A percentile compares a stretch with the other conserved stretches of the same genome.
Conservation (phyloP, 164 flowering plant genomes). For the Cinnamomum chago region DNA sequence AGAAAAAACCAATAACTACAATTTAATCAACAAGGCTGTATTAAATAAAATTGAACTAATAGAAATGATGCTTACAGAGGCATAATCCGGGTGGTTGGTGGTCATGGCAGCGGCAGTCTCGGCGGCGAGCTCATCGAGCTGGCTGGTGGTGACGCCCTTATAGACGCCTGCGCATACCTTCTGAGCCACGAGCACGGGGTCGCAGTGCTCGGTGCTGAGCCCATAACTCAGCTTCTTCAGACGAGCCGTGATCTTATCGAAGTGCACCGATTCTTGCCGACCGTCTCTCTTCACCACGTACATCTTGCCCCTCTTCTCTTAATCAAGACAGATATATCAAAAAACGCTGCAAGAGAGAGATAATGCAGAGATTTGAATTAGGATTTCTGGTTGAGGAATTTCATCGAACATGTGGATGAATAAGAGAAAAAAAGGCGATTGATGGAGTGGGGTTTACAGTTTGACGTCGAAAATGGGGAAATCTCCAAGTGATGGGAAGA, state of each 20-base stretch:
- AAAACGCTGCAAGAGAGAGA: background rate
- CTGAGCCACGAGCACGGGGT: constrained; percentile 91
- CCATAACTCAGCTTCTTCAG: constrained; percentile 98
- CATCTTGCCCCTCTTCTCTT: constrained; percentile 34
- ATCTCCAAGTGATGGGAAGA: no score
- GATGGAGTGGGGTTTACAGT: no score
- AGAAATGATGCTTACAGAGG: constrained; percentile 48
- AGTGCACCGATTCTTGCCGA: constrained; percentile 87
- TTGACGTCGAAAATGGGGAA: no score
- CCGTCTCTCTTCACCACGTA: constrained; percentile 98
- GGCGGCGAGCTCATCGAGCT: constrained; percentile 96
- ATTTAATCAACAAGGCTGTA: background rate
- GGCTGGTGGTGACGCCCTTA: constrained; percentile 95
- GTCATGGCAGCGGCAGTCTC: constrained; percentile 99
- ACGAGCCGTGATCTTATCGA: constrained; percentile 95
- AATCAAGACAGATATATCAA: background rate
- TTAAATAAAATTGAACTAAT: background rate
- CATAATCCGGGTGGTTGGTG: constrained; percentile 96
- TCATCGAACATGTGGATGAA: constrained; percentile 31
- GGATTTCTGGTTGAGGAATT: constrained; percentile 17
- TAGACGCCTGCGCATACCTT: constrained; percentile 98
- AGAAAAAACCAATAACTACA: no score
- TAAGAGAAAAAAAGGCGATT: background rate
- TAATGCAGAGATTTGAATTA: background rate
- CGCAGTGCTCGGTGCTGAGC: constrained; percentile 84